phyloP scores from a whole-genome alignment of 2,329 filamentous ascomycete species.

The Cadophora sp. region DNA sequence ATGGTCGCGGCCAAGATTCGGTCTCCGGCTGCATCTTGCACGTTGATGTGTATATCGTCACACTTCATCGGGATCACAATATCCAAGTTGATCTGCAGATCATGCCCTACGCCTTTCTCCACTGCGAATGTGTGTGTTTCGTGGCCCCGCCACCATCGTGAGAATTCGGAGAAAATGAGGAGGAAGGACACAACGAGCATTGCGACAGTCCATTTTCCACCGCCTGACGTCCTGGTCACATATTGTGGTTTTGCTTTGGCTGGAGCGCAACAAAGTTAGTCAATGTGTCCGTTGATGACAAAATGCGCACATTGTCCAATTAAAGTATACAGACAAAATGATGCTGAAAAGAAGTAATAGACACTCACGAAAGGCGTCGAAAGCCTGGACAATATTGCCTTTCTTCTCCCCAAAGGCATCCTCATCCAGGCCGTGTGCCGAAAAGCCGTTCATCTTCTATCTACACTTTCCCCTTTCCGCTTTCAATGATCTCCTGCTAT shows the following conservation, averaged over 20 bases:
- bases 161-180: conserved; percentile 79
- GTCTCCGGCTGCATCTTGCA: conserved; percentile 94
- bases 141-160: conserved; percentile 81
- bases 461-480: conserved; percentile 19
- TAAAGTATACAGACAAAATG: background rate
- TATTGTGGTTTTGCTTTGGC: conserved; percentile 97
- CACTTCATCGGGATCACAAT: conserved; percentile 91
- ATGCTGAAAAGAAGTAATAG: background rate
- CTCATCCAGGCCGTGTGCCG: conserved; percentile 74
- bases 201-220: conserved; percentile 91
- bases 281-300: background rate
- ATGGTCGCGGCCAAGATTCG: conserved; percentile 82
- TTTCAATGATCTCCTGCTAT: conserved; percentile 10
- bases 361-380: conserved; percentile 93
- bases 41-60: conserved; percentile 89
- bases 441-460: conserved; percentile 74
- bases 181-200: conserved; percentile 77
- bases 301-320: conserved; percentile 7
- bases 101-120: conserved; percentile 86
- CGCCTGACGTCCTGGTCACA: conserved; percentile 80
- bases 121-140: conserved; percentile 93
- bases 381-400: conserved; percentile 77
- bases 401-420: conserved; percentile 79
- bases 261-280: conserved; percentile 47
- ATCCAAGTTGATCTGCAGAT: conserved; percentile 94